A percentile compares a stretch with the other conserved stretches of the same genome.
phyloP scores from a whole-genome alignment of 805 yeast genomes.

The Vanderwaltozyma yarrowii region DNA sequence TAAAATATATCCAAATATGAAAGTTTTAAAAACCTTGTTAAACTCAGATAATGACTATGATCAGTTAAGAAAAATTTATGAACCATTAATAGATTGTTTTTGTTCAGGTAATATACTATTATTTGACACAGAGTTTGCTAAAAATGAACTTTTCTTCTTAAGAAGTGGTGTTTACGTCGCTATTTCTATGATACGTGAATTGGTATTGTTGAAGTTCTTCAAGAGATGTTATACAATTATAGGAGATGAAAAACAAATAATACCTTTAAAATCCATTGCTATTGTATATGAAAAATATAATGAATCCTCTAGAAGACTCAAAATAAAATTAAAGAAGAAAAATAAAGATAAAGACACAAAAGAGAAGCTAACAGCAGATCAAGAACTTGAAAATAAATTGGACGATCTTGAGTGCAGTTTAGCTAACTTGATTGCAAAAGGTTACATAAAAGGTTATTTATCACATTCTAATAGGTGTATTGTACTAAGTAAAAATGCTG shows the following conservation, averaged over 20 bases:
- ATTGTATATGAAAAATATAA: neutral
- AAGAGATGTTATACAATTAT: conserved; percentile 21
- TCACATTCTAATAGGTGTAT: conserved; percentile 66
- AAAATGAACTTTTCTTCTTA: conserved; percentile 42
- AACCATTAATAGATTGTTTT: conserved; percentile 40
- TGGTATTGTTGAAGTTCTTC: conserved; percentile 43
- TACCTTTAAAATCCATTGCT: conserved; percentile 8
- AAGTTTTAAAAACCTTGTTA: conserved; percentile 27
- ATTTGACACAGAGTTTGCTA: conserved; percentile 37
- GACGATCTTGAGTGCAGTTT: conserved; percentile 61
- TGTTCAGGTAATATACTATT: conserved; percentile 43
- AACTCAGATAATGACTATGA: neutral
- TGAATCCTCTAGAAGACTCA: neutral
- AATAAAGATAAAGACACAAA: conserved; percentile 4
- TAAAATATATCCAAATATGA: conserved; percentile 37
- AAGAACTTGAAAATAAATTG: conserved; percentile 9
- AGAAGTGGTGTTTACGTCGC: conserved; percentile 51
- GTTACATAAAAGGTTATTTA: conserved; percentile 65
- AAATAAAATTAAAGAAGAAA: neutral
- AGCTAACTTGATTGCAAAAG: conserved; percentile 53
- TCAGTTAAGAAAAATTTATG: conserved; percentile 33
- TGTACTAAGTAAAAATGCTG: conserved; percentile 63
- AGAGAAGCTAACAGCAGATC: conserved; percentile 4
- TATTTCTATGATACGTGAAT: conserved; percentile 40
- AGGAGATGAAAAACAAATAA: conserved; percentile 6